Base-by-base conservation (phyloP, 495 filamentous ascomycete species). In the Trichoderma virens region DNA sequence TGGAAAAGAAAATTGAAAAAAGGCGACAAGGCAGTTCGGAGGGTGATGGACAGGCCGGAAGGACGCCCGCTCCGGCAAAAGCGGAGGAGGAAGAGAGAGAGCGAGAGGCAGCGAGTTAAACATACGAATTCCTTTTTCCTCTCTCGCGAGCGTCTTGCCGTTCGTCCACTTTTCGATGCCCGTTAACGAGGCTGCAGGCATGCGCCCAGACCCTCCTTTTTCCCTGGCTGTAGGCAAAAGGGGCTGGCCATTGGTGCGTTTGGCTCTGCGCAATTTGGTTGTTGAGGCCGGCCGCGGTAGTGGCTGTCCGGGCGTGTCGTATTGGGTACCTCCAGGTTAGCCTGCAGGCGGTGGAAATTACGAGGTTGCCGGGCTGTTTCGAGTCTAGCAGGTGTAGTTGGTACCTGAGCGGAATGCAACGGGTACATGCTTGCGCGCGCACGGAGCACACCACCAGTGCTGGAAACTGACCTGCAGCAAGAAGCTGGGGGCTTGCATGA, bases 161-260 rank as follows among this genome's bases (percentile, higher is more conserved):
- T 56, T 56, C 51, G 51, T 56, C 51, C 51, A 56, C 51, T 56
- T 56, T 56, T 56, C 51, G n/a, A 56, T 56, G 51, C 51, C 51
- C 51, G 25, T 27, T 30, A 27, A 56, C 51, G 51, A 56, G 51
- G 51, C 51, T 56, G 51, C 51, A 56, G 51, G 51, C 51, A 27
- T 56, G 51, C 51, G 51, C 25, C 27, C 51, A 28, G 51, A 56
- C 51, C 51, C 51, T 56, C 51, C 51, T 30, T 56, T 56, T 27
- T 20, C 18, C 32, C 41, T 8, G 9, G 41, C 6, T 3, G 41
- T 3, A 3, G 16, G 11, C 23, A 56, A 56, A 30, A 30, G 51
- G 51, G 51, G 51, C 51, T 56, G 51, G 51, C 51, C 51, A 56
- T 56, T 56, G 51, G 51, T 56, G 51, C 51, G 51, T 28, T 56